These are phyloP conservation scores for Jamesozyma spencerorum DNA, from an alignment of 805 yeast species.

Conservation along the genomic window DNA sequence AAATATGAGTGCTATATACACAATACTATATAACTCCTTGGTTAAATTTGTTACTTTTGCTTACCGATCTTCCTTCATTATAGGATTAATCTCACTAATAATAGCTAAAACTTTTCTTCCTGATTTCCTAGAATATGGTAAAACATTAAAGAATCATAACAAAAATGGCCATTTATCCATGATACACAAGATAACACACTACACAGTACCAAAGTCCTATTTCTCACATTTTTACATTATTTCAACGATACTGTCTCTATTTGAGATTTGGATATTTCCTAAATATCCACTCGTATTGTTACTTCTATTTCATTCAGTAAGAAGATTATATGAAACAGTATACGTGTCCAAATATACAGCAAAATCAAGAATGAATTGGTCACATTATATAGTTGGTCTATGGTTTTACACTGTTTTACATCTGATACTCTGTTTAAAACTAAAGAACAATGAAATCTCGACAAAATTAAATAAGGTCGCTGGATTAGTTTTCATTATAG, in stretches of 20 bases:
- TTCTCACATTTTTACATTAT: slow-evolving; percentile 55
- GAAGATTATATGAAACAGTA: slow-evolving; percentile 49
- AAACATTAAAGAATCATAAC: slow-evolving; percentile 27
- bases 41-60: not conserved
- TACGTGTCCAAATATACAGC: slow-evolving; percentile 39
- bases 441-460: slow-evolving; percentile 16
- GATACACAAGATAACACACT: slow-evolving; percentile 11
- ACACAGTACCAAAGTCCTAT: slow-evolving; percentile 53
- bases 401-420: slow-evolving; percentile 47
- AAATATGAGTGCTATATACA: too few relatives aligned
- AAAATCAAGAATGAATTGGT: slow-evolving; percentile 48
- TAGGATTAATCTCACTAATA: slow-evolving; percentile 23
- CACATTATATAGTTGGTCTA: slow-evolving; percentile 60
- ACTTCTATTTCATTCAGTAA: slow-evolving; percentile 40
- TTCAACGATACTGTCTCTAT: slow-evolving; percentile 30
- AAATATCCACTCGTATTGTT: slow-evolving; percentile 18
- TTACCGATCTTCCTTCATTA: slow-evolving; percentile 10
- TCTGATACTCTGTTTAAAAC: slow-evolving; percentile 28
- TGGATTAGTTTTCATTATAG: slow-evolving; percentile 16
- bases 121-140: slow-evolving; percentile 38
- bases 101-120: slow-evolving; percentile 30
- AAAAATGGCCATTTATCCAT: not conserved
- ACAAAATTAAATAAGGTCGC: slow-evolving; percentile 11
- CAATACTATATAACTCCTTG: not conserved
- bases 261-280: slow-evolving; percentile 10